Evolutionary conservation across 2,329 filamentous ascomycete genomes (phyloP), one percentile per base, ranked within the genome.

Genomic region (Shiraia sp.): DNA sequence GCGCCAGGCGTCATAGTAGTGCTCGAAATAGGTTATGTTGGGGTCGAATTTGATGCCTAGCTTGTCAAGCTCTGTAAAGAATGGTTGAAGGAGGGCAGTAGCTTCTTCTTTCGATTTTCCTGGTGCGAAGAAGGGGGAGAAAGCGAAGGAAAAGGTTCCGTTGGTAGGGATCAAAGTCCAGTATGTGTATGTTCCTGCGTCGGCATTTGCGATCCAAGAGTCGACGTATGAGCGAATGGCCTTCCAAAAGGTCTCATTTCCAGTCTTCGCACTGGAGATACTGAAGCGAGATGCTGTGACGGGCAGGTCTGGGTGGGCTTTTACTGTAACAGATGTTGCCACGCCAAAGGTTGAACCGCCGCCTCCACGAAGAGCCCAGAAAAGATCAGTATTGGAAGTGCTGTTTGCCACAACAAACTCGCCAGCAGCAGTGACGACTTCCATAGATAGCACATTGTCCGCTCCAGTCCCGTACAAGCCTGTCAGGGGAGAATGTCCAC

Each of bases 401-500:
- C 59, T 61, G 40, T 61, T 63, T 13, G 59, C 65, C 8, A 53
- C 52, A 3, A 65, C 60, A 29, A 58, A 61, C 9, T 61, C 19
- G 19, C 19, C 19, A 4, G 19, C 19, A 8, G 19, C 19, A 22
- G 19, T 22, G 27, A 66, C 59, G 36, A 65, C 63, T 31, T 67
- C 60, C 23, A 59, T 63, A 6, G 63, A 52, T 14, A 69, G 59
- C 4, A 68, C 61, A n/a, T 67, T 63, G 42, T 68, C 65, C 12
- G 65, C 64, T 15, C 62, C 66, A 3, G 60, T 68, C 3, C 65
- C 66, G 48, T 76, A 76, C 64, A 45, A 72, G 67, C 49, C 62
- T 9, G 74, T 74, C 38, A 83, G 53, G 2, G 78, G 78, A 9
- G 74, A 77, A 59, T 83, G 78, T 0, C 80, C 80, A 30, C 78